phyloP scores from a whole-genome alignment of 257 asterid genomes.

The Henckelia pumila region DNA sequence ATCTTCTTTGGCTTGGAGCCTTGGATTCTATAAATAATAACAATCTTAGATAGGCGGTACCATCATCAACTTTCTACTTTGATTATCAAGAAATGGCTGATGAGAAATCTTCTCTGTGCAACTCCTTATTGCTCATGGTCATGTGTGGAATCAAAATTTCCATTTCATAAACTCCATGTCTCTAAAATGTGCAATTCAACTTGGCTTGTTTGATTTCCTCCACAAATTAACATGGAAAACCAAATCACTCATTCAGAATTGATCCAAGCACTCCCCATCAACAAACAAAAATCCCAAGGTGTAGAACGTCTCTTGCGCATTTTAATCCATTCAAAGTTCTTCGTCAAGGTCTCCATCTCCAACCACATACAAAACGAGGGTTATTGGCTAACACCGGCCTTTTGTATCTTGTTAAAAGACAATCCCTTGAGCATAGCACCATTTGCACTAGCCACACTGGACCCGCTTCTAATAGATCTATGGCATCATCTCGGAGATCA shows the following conservation, averaged over 20 bases:
- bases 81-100: neutral
- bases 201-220: conserved; percentile 23
- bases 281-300: conserved; percentile 12
- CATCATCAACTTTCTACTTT: neutral
- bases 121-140: conserved; percentile 26
- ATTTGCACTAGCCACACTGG: conserved; percentile 1
- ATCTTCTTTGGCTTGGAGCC: no score
- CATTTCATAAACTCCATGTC: conserved; percentile 27
- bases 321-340: conserved; percentile 23
- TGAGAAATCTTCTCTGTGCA: neutral
- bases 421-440: conserved; percentile 6
- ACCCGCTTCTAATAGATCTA: conserved; percentile 5
- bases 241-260: conserved; percentile 26
- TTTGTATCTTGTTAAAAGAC: conserved; percentile 22
- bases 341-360: conserved; percentile 7
- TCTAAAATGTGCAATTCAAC: conserved; percentile 24
- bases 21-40: no score
- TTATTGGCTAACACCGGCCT: conserved; percentile 25
- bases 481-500: conserved; percentile 25
- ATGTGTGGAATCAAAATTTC: conserved; percentile 22
- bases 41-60: no score
- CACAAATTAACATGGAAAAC: conserved; percentile 26
- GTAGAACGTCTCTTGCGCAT: conserved; percentile 20
- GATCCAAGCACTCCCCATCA: conserved; percentile 19
- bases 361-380: conserved; percentile 12